Evolutionary conservation across 83 land plant species (phyloP).

Genomic region (Thuja plicata): DNA sequence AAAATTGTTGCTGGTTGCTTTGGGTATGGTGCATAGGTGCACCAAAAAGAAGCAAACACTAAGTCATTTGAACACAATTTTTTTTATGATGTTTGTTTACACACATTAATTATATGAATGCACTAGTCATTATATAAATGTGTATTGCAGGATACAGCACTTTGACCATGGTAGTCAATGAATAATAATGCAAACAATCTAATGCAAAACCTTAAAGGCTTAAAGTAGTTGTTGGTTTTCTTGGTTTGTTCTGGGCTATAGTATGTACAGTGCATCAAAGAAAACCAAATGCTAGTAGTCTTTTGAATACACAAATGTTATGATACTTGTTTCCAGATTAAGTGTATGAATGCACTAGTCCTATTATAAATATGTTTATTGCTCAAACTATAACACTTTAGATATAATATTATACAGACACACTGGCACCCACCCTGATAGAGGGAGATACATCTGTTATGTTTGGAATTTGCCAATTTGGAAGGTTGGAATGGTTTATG

Average conservation of each 20-base stretch:
- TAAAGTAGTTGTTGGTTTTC: not conserved
- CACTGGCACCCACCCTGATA: not conserved
- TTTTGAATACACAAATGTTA: not conserved
- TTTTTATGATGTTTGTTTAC: not conserved
- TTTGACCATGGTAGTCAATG: not conserved
- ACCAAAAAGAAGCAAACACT: not conserved
- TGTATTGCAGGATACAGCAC: not conserved
- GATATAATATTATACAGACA: too few relatives aligned
- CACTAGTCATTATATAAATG: not conserved
- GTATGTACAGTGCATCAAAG: not conserved
- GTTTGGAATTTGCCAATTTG: not conserved
- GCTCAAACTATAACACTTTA: not conserved
- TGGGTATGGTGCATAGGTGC: not conserved
- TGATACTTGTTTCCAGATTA: not conserved
- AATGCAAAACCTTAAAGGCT: not conserved
- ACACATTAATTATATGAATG: not conserved
- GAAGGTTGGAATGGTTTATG: not conserved
- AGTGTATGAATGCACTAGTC: not conserved
- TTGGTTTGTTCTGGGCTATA: not conserved
- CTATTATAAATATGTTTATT: not conserved
- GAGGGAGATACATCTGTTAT: too few relatives aligned
- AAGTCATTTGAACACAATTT: not conserved
- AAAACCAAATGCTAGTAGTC: not conserved
- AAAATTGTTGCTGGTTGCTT: not conserved
- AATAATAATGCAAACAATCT: not conserved